Conservation (phyloP, 768 basidiomycete genomes). For the Russula griseocarnosa region DNA sequence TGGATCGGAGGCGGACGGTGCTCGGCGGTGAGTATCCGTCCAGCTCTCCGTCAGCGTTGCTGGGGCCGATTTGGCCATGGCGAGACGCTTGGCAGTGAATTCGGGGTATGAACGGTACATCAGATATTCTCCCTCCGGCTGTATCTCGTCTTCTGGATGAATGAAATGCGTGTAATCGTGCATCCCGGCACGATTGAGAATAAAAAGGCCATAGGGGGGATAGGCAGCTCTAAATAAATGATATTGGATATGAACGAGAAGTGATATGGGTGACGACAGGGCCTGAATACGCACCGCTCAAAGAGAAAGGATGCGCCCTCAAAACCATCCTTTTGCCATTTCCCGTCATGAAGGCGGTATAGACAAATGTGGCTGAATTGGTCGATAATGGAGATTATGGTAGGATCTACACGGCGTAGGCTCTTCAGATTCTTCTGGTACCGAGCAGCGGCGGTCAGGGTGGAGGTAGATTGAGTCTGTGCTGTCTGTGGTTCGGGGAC, state of each 20-base stretch:
- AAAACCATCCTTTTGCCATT: conserved; percentile 79
- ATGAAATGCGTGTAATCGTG: conserved; percentile 73
- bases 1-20: conserved; percentile 36
- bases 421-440: conserved; percentile 80
- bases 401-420: conserved; percentile 70
- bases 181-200: conserved; percentile 76
- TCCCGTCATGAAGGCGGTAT: conserved; percentile 66
- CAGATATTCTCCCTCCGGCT: conserved; percentile 57
- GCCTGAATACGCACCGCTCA: conserved; percentile 56
- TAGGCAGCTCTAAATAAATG: conserved; percentile 53
- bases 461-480: conserved; percentile 25
- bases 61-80: conserved; percentile 32
- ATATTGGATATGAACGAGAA: conserved; percentile 15
- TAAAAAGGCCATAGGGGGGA: conserved; percentile 81
- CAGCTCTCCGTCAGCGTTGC: conserved; percentile 28
- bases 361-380: conserved; percentile 86
- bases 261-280: neutral
- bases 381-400: conserved; percentile 77
- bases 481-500: conserved; percentile 8
- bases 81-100: conserved; percentile 47
- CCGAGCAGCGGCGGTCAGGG: conserved; percentile 55
- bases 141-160: conserved; percentile 74
- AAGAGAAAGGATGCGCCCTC: conserved; percentile 91
- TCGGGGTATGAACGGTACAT: conserved; percentile 73
- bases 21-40: conserved; percentile 27